Percentiles rank a stretch among this genome's conserved stretches.
Conservation (phyloP, 2,329 filamentous ascomycete species). For the Periconia macrospinosa region DNA sequence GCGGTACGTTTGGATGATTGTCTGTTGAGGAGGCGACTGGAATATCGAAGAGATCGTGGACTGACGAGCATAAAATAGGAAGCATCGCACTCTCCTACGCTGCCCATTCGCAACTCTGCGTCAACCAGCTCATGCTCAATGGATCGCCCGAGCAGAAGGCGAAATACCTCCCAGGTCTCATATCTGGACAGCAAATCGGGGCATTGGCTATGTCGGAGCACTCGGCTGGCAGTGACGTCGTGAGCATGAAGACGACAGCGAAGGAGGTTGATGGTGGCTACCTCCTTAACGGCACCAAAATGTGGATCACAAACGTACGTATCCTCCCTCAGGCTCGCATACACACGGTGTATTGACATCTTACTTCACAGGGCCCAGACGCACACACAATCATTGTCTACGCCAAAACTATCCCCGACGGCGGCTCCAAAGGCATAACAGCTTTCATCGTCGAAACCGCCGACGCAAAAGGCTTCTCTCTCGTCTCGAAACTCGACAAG, state of each 20-base stretch:
- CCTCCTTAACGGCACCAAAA: constrained; percentile 85
- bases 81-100: constrained; percentile 90
- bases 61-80: constrained; percentile 21
- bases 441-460: constrained; percentile 84
- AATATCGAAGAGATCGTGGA: no score
- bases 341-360: neutral
- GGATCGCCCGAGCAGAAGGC: constrained; percentile 77
- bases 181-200: constrained; percentile 79
- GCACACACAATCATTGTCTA: constrained; percentile 96
- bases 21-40: neutral
- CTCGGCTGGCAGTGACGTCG: constrained; percentile 87
- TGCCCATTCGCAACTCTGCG: constrained; percentile 92
- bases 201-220: constrained; percentile 95
- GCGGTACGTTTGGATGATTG: constrained; percentile 50
- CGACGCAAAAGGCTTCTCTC: constrained; percentile 73
- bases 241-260: constrained; percentile 89
- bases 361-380: constrained; percentile 66
- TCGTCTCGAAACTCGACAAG: constrained; percentile 91
- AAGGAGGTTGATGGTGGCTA: constrained; percentile 82
- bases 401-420: constrained; percentile 84
- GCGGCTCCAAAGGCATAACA: constrained; percentile 86
- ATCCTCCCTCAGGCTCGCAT: no score
- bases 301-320: constrained; percentile 95
- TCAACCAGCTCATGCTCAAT: constrained; percentile 95
- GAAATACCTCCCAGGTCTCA: constrained; percentile 76